Base-by-base conservation (phyloP, 495 filamentous ascomycete species). In the Penicillium manginii region DNA sequence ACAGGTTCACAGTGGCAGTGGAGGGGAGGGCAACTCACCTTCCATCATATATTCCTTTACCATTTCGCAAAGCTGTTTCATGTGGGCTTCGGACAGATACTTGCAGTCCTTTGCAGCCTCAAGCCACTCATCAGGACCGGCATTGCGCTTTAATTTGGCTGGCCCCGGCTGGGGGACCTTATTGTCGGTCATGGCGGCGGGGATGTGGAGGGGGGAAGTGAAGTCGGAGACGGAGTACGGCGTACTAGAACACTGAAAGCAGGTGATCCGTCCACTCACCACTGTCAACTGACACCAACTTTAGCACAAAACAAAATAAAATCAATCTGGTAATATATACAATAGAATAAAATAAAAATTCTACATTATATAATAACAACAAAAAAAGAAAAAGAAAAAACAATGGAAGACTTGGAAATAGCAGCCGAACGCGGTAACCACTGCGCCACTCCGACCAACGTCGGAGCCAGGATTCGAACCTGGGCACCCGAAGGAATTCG, bases 21-120 rank as follows among this genome's bases (percentile, higher is more conserved):
- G n/a, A n/a, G n/a, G n/a, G n/a, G n/a, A n/a, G n/a, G n/a, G n/a
- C n/a, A n/a, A n/a, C 81, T 66, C 70, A 92, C 91, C 90, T 81
- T 98, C 96, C 93, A 98, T 98, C 65, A 98, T 81, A 58, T 88
- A 92, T 74, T 98, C 96, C 80, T 98, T 98, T 58, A 97, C 93
- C 59, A 96, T 96, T 79, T 98, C 94, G 75, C 94, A 98, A 17
- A 98, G 83, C 72, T 96, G 89, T 79, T 98, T 98, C 94, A 98
- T 98, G 65, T 92, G 91, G 40, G 86, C 76, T 76, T 98, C 94
- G 6, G 93, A 93, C 17, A 98, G 84, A 71, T 97, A 97, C 69
- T 96, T 92, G 81, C 96, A 98, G 69, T 93, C 89, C 73, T 96
- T 96, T 39, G 94, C 94, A 64, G 91, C 88, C 67, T 92, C 89